These are phyloP conservation scores for Nannochloris sp. DNA, from an alignment of 139 green algal genomes.

Conservation along the genomic window DNA sequence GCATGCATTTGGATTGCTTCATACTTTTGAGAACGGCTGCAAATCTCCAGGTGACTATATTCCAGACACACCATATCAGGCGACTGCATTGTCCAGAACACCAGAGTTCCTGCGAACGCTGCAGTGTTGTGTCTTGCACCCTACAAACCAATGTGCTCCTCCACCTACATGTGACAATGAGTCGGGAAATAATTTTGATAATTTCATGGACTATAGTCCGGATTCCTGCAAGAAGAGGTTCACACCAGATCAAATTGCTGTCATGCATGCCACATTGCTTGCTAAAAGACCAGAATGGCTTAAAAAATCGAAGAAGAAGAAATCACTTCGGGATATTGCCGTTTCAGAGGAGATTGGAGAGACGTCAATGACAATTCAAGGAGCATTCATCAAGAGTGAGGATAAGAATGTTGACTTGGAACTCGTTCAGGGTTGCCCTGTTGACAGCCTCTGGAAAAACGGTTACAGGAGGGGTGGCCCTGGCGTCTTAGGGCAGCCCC, in stretches of 20 bases:
- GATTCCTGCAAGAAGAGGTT: constrained; percentile 1
- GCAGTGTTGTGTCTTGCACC: neutral
- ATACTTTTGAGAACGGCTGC: constrained; percentile 2
- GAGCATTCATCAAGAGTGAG: neutral
- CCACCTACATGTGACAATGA: neutral
- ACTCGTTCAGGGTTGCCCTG: neutral
- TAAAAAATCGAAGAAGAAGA: neutral
- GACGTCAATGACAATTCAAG: neutral
- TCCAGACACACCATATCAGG: constrained; percentile 2
- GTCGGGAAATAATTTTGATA: neutral
- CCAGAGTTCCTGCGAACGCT: constrained; percentile 1
- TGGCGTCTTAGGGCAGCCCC: neutral
- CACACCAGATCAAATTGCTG: neutral
- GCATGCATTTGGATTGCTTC: neutral
- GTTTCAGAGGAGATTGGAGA: neutral
- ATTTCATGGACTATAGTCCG: constrained; percentile 3
- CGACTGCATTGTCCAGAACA: neutral
- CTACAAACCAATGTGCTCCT: neutral
- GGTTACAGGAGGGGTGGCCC: neutral
- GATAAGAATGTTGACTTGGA: neutral
- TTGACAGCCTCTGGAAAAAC: neutral
- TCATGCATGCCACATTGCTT: neutral
- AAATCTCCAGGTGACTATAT: constrained; percentile 3
- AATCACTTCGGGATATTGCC: neutral
- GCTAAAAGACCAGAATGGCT: neutral